phyloP scores from a whole-genome alignment of 129 eudicot genomes.

The Saposhnikovia divaricata region DNA sequence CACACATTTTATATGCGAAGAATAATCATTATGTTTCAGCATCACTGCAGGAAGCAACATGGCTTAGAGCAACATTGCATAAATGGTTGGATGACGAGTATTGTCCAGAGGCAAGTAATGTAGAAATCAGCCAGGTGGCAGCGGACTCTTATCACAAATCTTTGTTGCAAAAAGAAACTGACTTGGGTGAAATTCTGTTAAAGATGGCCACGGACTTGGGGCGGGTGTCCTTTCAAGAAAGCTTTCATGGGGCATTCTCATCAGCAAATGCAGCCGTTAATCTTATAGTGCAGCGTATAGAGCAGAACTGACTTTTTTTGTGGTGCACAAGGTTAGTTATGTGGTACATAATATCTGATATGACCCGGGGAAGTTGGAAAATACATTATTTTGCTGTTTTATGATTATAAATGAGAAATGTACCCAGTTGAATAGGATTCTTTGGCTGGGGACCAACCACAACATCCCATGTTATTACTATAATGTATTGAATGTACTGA shows the following conservation, averaged over 20 bases:
- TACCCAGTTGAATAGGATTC: not conserved
- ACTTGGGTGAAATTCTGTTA: slow-evolving; percentile 71
- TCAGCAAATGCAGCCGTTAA: slow-evolving; percentile 91
- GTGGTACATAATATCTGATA: not conserved
- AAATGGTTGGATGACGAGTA: slow-evolving; percentile 95
- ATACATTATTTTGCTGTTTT: not conserved
- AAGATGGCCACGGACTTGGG: slow-evolving; percentile 74
- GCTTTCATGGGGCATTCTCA: slow-evolving; percentile 94
- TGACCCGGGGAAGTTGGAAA: not conserved
- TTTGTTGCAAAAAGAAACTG: slow-evolving; percentile 51
- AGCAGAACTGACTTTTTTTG: slow-evolving; percentile 30
- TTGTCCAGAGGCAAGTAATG: slow-evolving; percentile 70
- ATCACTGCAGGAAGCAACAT: slow-evolving; percentile 69
- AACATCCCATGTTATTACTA: not conserved
- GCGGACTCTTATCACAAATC: slow-evolving; percentile 62
- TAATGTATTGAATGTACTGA: not conserved
- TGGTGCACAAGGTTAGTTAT: slow-evolving; percentile 27
- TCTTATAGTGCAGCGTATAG: slow-evolving; percentile 67
- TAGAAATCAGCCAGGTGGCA: slow-evolving; percentile 82
- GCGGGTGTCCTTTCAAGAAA: slow-evolving; percentile 70
- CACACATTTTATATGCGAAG: not conserved
- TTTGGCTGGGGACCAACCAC: not conserved
- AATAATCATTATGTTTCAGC: slow-evolving; percentile 12
- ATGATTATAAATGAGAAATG: not conserved
- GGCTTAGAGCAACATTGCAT: slow-evolving; percentile 74